phyloP scores from a whole-genome alignment of 1,284 basidiomycete species.

The Heterobasidion occidentale region DNA sequence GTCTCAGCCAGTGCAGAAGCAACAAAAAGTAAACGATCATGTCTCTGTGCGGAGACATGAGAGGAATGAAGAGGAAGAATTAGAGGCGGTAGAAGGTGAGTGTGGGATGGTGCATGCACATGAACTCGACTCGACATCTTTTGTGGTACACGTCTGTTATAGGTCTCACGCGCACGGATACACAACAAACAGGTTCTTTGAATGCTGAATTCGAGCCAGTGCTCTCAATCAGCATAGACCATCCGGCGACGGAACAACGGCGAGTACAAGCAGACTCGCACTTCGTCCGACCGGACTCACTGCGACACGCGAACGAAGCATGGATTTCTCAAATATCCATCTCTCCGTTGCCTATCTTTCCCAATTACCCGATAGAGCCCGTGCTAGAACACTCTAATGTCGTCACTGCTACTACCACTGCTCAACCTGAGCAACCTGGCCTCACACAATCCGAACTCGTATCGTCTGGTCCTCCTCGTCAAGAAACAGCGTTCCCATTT shows the following conservation, averaged over 20 bases:
- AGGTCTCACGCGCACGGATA: too few relatives aligned
- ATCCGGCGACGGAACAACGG: background rate
- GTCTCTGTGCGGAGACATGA: background rate
- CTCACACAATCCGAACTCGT: too few relatives aligned
- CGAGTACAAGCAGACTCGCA: background rate
- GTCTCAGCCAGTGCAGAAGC: conserved; percentile 13
- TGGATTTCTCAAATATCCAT: conserved; percentile 6
- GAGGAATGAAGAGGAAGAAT: background rate
- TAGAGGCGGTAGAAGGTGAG: background rate
- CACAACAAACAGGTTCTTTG: too few relatives aligned
- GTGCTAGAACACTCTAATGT: background rate
- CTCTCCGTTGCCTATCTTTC: background rate
- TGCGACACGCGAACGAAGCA: conserved; percentile 7
- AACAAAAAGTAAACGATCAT: conserved; percentile 5
- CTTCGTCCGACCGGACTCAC: conserved; percentile 3
- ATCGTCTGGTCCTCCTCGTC: too few relatives aligned
- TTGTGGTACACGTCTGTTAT: background rate
- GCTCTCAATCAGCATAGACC: background rate
- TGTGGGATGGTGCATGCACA: background rate
- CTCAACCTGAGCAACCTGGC: background rate
- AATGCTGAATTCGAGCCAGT: background rate
- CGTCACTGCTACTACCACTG: background rate
- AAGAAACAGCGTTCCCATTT: too few relatives aligned
- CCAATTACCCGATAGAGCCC: background rate
- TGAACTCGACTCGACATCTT: background rate